Evolutionary conservation across 345 rosid genomes (phyloP).

Genomic region (Cardamine resedifolia): DNA sequence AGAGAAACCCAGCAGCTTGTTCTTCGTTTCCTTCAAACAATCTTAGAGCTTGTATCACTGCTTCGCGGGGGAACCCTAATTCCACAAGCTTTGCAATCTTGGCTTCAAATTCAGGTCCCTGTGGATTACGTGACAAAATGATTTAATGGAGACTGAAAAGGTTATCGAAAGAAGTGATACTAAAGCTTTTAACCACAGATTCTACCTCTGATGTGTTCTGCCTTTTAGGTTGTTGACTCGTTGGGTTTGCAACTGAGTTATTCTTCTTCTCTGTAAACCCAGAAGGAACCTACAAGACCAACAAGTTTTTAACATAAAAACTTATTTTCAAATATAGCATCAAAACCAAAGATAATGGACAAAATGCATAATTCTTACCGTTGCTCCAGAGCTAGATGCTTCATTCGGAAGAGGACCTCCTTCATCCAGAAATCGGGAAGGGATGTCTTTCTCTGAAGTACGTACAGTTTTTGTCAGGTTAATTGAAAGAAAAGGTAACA

Average conservation of each 20-base stretch:
- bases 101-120: constrained; percentile 84
- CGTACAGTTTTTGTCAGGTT: neutral
- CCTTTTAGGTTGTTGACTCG: constrained; percentile 66
- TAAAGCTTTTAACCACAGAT: neutral
- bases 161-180: neutral
- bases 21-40: constrained; percentile 85
- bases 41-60: constrained; percentile 84
- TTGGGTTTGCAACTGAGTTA: constrained; percentile 38
- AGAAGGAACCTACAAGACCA: constrained; percentile 36
- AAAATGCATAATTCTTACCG: constrained; percentile 42
- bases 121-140: constrained; percentile 22
- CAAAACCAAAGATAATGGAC: neutral
- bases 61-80: constrained; percentile 79
- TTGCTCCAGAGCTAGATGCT: constrained; percentile 82
- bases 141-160: neutral
- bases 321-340: neutral
- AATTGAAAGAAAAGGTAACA: neutral
- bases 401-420: constrained; percentile 62
- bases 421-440: constrained; percentile 80
- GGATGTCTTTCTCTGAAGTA: constrained; percentile 86
- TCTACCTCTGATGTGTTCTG: constrained; percentile 48
- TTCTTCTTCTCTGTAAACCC: constrained; percentile 48
- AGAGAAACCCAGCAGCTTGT: constrained; percentile 94
- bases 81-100: constrained; percentile 91
- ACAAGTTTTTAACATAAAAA: neutral